Evolutionary conservation across 192 early-diverging fungal species (phyloP).

Genomic region (Entomortierella lignicola): DNA sequence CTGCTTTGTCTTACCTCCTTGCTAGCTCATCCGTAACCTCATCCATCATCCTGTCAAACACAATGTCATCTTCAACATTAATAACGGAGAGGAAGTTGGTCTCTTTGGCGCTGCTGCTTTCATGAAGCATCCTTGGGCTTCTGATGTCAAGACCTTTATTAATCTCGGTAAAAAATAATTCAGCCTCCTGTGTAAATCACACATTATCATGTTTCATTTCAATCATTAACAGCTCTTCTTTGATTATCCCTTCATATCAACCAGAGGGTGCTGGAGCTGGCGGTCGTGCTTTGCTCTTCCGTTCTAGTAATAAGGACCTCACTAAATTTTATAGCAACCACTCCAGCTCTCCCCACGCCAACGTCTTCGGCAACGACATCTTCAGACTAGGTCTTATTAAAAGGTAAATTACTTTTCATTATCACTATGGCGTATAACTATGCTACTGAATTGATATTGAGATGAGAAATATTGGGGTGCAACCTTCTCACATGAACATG

Average conservation of each 20-base stretch:
- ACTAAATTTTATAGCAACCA: constrained; percentile 56
- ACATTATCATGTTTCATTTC: no score
- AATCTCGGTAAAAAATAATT: constrained; percentile 62
- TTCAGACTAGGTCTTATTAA: constrained; percentile 69
- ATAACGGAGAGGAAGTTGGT: constrained; percentile 78
- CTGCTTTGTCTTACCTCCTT: neutral
- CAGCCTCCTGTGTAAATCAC: neutral
- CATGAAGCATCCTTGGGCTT: constrained; percentile 73
- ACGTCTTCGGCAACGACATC: constrained; percentile 74
- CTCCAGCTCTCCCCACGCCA: constrained; percentile 64
- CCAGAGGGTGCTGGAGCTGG: constrained; percentile 78
- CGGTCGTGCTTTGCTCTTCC: constrained; percentile 74
- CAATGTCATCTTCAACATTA: constrained; percentile 76
- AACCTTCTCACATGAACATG: neutral
- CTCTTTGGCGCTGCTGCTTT: constrained; percentile 71
- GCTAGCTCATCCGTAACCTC: constrained; percentile 67
- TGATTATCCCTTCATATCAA: neutral
- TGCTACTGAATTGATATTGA: neutral
- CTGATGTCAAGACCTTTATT: constrained; percentile 71
- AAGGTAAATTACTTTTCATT: constrained; percentile 30
- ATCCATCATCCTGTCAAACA: constrained; percentile 67
- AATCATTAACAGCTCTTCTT: neutral
- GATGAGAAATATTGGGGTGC: no score
- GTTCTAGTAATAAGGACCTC: constrained; percentile 57
- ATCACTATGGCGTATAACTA: neutral